phyloP scores from a whole-genome alignment of 2,329 filamentous ascomycete species.

The Sclerotinia minor region DNA sequence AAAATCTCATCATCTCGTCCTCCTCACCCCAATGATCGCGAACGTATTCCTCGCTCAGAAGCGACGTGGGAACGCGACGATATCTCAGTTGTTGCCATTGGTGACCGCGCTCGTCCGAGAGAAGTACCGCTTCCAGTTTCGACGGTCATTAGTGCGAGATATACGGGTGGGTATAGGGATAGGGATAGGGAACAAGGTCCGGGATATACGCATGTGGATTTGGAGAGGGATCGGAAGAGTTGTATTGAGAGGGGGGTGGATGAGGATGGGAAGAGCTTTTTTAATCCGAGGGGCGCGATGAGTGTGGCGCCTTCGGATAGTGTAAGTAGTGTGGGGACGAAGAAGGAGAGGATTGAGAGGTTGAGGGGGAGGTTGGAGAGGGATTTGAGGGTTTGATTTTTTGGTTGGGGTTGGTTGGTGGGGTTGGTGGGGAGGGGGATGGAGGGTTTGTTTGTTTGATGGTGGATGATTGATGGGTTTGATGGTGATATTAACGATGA shows the following conservation, averaged over 20 bases:
- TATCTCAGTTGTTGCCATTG: not conserved
- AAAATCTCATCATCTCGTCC: not conserved
- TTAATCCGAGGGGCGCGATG: conserved; percentile 47
- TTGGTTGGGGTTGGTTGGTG: not conserved
- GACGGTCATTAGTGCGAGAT: conserved; percentile 13
- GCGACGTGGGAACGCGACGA: conserved; percentile 23
- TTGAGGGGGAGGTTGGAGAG: conserved; percentile 26
- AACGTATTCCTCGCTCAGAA: conserved; percentile 16
- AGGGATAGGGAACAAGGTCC: conserved; percentile 15
- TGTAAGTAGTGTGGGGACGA: conserved; percentile 59
- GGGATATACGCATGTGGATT: conserved; percentile 14
- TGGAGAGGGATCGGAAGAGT: conserved; percentile 29
- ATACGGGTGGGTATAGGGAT: conserved; percentile 20
- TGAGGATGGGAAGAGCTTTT: conserved; percentile 19
- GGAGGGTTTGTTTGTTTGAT: too few species aligned
- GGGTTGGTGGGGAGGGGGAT: not conserved
- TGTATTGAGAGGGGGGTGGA: not conserved
- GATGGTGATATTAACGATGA: too few species aligned
- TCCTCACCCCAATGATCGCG: not conserved
- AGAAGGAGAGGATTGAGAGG: conserved; percentile 36
- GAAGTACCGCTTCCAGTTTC: conserved; percentile 28
- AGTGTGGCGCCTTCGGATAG: conserved; percentile 62
- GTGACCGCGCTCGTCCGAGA: conserved; percentile 19
- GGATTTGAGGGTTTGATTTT: conserved; percentile 17
- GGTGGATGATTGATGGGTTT: too few species aligned